Base-by-base conservation (phyloP, 768 basidiomycete genomes). In the Psilocybe tampanensis region DNA sequence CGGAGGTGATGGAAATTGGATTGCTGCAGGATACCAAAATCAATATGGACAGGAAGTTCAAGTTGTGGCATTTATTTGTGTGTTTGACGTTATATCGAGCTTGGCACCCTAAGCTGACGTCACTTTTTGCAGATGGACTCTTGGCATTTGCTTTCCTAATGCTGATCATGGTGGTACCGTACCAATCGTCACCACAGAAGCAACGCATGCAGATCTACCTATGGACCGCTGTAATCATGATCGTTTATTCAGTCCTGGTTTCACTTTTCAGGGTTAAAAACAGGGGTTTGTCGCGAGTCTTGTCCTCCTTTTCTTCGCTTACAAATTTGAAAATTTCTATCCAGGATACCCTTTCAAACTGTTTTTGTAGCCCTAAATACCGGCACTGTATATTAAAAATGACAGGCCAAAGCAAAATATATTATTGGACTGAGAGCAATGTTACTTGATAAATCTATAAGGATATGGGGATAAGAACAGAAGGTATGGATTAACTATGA, bases 21-120 rank as follows among this genome's bases (percentile, higher is more conserved):
- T 99, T 65, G 91, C 94, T 8, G 80, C 75, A 9, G 96, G 96
- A 4, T 98, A 87, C 74, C 88, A 89, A 69, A 94, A 86, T 64
- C 95, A 97, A 72, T 91, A 82, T 67, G 96, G 95, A 7, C 89
- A 95, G 70, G 97, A 99, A 76, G 90, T 90, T 17, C 90, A 94
- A 63, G 90, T 97, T 45, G 79, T 98, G 18, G 82, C 89, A 2
- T 80, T 85, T 60, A 83, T 95, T 23, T 98, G 97, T 98, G 66
- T 63, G 94, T 84, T 18, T 18, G 34, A n/a, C n/a, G 55, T 43
- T 42, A 43, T 60, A 17, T 17, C 26, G 3, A 34, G 24, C 45
- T 55, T 26, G 45, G 6, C 33, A 21, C 23, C 49, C 23, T 12
- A 12, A 6, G n/a, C 21, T 34, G 12, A 36, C 39, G 66, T 33